These are phyloP conservation scores for Letharia columbiana DNA, from an alignment of 495 filamentous ascomycete genomes.

Conservation along the genomic window DNA sequence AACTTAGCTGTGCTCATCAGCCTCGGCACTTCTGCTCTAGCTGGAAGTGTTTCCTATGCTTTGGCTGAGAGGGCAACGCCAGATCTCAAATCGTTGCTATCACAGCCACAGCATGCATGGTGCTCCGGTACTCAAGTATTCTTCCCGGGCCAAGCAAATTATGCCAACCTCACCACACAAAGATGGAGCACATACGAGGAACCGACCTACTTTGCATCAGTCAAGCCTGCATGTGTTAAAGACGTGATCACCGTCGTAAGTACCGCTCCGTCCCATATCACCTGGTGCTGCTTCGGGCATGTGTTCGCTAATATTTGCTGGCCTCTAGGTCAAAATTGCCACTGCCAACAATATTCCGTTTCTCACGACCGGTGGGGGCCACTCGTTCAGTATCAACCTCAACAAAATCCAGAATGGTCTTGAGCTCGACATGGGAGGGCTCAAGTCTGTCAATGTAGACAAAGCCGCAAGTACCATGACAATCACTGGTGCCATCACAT, in stretches of 20 bases:
- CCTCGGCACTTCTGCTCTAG: neutral
- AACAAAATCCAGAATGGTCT: slow-evolving; percentile 25
- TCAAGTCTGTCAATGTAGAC: slow-evolving; percentile 27
- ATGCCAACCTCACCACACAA: slow-evolving; percentile 8
- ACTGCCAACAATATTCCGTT: slow-evolving; percentile 24
- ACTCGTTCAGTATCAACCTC: slow-evolving; percentile 27
- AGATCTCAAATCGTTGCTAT: neutral
- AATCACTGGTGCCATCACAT: slow-evolving; percentile 26
- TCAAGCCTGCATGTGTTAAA: slow-evolving; percentile 26
- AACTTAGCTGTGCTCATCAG: neutral
- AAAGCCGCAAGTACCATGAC: slow-evolving; percentile 19
- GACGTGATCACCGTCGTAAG: slow-evolving; percentile 29
- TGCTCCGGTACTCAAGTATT: neutral
- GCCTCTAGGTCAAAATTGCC: slow-evolving; percentile 1
- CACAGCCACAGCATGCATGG: neutral
- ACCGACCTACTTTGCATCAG: slow-evolving; percentile 27
- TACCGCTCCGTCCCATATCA: neutral
- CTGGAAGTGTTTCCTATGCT: neutral
- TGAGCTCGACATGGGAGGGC: slow-evolving; percentile 27
- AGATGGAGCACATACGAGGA: slow-evolving; percentile 23
- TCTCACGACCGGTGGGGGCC: slow-evolving; percentile 27
- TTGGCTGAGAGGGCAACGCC: neutral
- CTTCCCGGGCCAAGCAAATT: neutral
- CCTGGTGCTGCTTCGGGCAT: neutral
- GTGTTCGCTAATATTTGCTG: neutral